A percentile compares a stretch with the other conserved stretches of the same genome.
These are phyloP conservation scores for Magnusiomyces tetraspermus DNA, from an alignment of 1,139 yeast genomes.

Conservation along the genomic window DNA sequence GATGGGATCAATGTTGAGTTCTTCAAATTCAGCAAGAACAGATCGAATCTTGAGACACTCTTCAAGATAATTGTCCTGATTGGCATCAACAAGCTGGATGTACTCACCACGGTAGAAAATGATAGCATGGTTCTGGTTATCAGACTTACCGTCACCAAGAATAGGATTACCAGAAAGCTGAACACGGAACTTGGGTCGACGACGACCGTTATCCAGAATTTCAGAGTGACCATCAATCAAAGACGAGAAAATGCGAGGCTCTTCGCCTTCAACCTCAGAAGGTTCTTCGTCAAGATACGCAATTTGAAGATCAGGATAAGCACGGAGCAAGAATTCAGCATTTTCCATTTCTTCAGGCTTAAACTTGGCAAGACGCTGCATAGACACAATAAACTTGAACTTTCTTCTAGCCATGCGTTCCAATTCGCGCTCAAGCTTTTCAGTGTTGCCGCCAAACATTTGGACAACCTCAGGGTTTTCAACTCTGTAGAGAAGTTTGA, in stretches of 20 bases:
- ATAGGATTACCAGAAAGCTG: slow-evolving; percentile 98
- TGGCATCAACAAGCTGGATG: slow-evolving; percentile 95
- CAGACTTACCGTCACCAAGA: slow-evolving; percentile 98
- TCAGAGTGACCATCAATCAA: slow-evolving; percentile 98
- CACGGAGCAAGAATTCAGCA: slow-evolving; percentile 94
- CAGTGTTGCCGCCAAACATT: slow-evolving; percentile 97
- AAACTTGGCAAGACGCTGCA: slow-evolving; percentile 97
- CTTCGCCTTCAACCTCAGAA: slow-evolving; percentile 87
- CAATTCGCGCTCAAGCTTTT: slow-evolving; percentile 83
- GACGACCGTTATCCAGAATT: slow-evolving; percentile 92
- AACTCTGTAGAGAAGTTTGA: slow-evolving; percentile 92
- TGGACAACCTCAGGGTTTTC: slow-evolving; percentile 98
- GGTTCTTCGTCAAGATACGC: slow-evolving; percentile 95
- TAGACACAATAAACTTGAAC: slow-evolving; percentile 91
- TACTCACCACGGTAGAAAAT: slow-evolving; percentile 99
- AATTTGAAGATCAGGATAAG: slow-evolving; percentile 96
- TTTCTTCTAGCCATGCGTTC: slow-evolving; percentile 99
- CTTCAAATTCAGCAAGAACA: slow-evolving; percentile 96
- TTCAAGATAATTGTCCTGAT: slow-evolving; percentile 95
- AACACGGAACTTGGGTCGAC: slow-evolving; percentile 96
- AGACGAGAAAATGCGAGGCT: slow-evolving; percentile 94
- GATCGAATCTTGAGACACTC: slow-evolving; percentile 97
- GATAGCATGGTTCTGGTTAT: slow-evolving; percentile 94
- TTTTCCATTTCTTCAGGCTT: slow-evolving; percentile 97
- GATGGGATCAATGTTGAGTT: slow-evolving; percentile 52